These are phyloP conservation scores for Erysimum cheiranthoides DNA, from an alignment of 345 rosid genomes.

Conservation along the genomic window DNA sequence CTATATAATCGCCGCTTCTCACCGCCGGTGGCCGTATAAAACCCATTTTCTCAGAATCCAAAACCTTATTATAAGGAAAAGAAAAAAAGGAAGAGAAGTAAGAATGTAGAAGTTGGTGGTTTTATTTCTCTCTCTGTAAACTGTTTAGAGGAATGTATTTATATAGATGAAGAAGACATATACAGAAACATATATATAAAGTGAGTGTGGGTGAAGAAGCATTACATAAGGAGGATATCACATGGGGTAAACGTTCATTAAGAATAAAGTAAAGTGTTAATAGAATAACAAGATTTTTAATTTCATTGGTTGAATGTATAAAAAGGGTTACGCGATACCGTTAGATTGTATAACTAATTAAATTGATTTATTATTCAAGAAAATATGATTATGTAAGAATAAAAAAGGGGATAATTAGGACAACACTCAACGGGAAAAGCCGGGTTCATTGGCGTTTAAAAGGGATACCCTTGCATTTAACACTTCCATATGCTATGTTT, in stretches of 20 bases:
- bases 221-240: slow-evolving; percentile 69
- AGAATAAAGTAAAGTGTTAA: slow-evolving; percentile 52
- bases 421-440: slow-evolving; percentile 50
- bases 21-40: slow-evolving; percentile 54
- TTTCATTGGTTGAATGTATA: slow-evolving; percentile 15
- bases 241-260: slow-evolving; percentile 76
- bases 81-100: not conserved
- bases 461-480: slow-evolving; percentile 49
- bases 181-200: slow-evolving; percentile 33
- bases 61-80: slow-evolving; percentile 43
- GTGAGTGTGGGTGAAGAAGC: slow-evolving; percentile 57
- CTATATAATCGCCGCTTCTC: slow-evolving; percentile 75
- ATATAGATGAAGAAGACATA: slow-evolving; percentile 41
- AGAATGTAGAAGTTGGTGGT: slow-evolving; percentile 26
- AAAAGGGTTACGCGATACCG: slow-evolving; percentile 27
- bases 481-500: slow-evolving; percentile 45
- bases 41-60: slow-evolving; percentile 60
- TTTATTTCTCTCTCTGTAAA: slow-evolving; percentile 2
- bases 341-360: slow-evolving; percentile 12
- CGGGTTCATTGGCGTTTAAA: slow-evolving; percentile 73
- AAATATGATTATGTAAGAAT: not conserved
- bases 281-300: slow-evolving; percentile 16
- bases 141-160: slow-evolving; percentile 46
- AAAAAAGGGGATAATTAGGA: slow-evolving; percentile 5
- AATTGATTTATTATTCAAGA: not conserved